Base-by-base conservation (phyloP, 2,329 filamentous ascomycete species). In the Epichloe uncinata region DNA sequence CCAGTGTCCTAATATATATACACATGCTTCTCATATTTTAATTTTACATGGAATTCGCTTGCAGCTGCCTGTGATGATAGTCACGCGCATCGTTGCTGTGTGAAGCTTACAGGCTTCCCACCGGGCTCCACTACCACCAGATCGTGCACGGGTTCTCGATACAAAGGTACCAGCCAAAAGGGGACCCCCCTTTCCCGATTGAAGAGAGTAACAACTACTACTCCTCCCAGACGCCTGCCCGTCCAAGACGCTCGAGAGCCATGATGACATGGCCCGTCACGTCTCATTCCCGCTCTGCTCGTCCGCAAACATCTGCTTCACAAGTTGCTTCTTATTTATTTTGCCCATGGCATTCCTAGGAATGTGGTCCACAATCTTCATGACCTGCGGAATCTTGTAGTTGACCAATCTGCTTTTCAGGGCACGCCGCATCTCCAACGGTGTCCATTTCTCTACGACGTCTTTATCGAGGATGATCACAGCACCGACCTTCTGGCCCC, bases 271-370 rank as follows among this genome's bases (percentile, higher is more conserved):
- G 3, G 8, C 6, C 5, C 4, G 5, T 50, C 66, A 78, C 65
- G 70, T 64, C 64, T 83, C 79, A 57, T 83, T 78, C 7, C 75
- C 79, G 51, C 79, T 82, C 26, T 74, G 72, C 46, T 82, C 78
- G 13, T 83, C 79, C 7, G 67, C 61, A 60, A 85, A 85, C 6
- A 84, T 71, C 43, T 72, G 68, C 57, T 74, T 73, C 11, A 84
- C 77, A 9, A 85, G 67, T 55, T 75, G 68, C 66, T 84, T 84
- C 68, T 85, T 85, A 64, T 84, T 85, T 56, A 85, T 86, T 74
- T 98, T 98, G 35, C 93, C 93, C 93, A 98, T 98, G 34, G 90
- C 91, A 69, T 98, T 98, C 59, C 88, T 73, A 11, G 87, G 87
- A 56, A 98, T 91, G 38, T 79, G 69, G 22, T 85, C 80, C 35